These are phyloP conservation scores for Coemansia sp. DNA, from an alignment of 192 early-diverging fungal species.

Conservation along the genomic window DNA sequence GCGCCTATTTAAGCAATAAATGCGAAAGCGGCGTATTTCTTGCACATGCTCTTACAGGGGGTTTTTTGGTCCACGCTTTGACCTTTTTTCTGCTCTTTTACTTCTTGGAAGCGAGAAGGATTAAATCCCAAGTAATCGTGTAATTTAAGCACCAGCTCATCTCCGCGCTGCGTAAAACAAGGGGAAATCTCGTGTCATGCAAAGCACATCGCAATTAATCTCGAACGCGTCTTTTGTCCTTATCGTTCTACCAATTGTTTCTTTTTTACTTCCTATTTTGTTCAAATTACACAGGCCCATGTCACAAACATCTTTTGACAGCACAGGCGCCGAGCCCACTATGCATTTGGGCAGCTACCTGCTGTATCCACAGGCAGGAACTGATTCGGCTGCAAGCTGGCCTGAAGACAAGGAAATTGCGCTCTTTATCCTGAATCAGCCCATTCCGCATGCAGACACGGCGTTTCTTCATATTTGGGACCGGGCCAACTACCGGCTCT, in stretches of 20 bases:
- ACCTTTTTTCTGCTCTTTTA: no score
- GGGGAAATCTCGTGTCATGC: no score
- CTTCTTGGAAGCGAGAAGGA: no score
- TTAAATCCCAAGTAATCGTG: no score
- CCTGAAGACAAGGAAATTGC: conserved; percentile 27
- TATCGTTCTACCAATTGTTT: neutral
- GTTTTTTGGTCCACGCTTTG: no score
- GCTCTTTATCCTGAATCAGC: conserved; percentile 78
- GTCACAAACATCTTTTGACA: neutral
- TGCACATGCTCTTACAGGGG: no score
- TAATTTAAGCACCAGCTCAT: no score
- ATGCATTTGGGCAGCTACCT: conserved; percentile 32
- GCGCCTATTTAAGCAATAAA: no score
- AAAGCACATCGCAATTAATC: no score
- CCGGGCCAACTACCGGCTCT: conserved; percentile 57
- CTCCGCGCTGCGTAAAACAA: no score
- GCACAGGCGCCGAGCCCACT: neutral
- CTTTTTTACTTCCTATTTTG: neutral
- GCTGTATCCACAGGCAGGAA: conserved; percentile 22
- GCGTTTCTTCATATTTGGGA: conserved; percentile 50
- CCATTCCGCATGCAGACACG: conserved; percentile 48
- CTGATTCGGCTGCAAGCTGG: neutral
- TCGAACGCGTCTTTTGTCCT: neutral
- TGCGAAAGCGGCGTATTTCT: no score
- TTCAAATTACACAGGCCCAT: neutral